Evolutionary conservation across 2,329 filamentous ascomycete genomes (phyloP), one percentile per base, ranked within the genome.

Genomic region (Colletotrichum plurivorum): DNA sequence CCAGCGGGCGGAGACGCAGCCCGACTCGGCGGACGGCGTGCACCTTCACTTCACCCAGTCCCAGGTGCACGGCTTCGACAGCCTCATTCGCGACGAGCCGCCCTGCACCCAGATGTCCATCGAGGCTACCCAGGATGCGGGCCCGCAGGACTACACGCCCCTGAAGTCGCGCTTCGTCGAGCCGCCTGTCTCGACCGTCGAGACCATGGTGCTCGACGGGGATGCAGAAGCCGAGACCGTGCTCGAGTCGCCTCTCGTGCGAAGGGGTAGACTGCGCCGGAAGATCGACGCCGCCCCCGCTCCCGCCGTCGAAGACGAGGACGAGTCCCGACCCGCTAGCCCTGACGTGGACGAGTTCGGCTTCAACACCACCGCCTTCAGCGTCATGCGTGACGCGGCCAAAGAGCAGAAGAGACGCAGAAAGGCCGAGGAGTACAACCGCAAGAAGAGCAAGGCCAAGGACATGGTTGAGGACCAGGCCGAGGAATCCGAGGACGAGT

Each of bases 401-500:
- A 86, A 83, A 71, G 82, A 83, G 74, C 81, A 86, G 75, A 87
- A 88, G 74, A 88, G 88, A 74, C 84, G 86, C 59, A 81, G 83
- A 6, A 75, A 77, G 56, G 76, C 78, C n/a, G 84, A 87, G 16
- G 84, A 85, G 1, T 97, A 94, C 74, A 88, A 97, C 81, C 93
- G 92, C 80, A 95, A 94, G 80, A 95, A 92, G 78, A 97, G 94
- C 82, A 91, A 93, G 77, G 95, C 95, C 0, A 94, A 91, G 75
- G 91, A 92, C 25, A 93, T 97, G 87, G 87, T 99, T 45, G 89
- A 98, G 73, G 96, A 98, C 73, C 94, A 97, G 77, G 95, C 96
- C 70, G 94, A 97, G 75, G 96, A 99, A 81, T 99, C 96, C 0
- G 97, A 99, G 77, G 96, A 99, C 78, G 96, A 99, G 79, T 99